phyloP scores from a whole-genome alignment of 345 rosid species.

The Adansonia digitata region DNA sequence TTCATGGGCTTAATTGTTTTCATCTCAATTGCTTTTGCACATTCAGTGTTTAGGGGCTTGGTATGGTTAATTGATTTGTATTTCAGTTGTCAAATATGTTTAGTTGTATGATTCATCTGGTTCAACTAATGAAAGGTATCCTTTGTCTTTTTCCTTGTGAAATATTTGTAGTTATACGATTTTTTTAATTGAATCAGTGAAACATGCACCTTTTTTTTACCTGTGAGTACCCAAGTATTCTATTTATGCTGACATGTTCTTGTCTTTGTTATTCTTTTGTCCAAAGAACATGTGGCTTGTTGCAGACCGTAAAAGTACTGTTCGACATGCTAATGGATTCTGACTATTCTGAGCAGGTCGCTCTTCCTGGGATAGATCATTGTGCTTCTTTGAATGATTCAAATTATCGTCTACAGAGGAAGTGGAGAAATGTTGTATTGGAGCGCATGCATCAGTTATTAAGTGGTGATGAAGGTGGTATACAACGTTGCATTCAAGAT shows the following conservation, averaged over 20 bases:
- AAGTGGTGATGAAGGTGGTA: conserved; percentile 39
- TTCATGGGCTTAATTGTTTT: neutral
- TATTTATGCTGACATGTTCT: neutral
- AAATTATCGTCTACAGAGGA: conserved; percentile 21
- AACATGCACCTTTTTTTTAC: neutral
- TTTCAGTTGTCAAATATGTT: neutral
- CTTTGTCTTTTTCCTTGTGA: neutral
- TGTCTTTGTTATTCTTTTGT: neutral
- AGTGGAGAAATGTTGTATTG: conserved; percentile 40
- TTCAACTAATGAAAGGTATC: neutral
- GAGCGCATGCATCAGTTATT: conserved; percentile 41
- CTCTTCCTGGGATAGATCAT: conserved; percentile 8
- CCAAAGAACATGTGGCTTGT: conserved; percentile 19
- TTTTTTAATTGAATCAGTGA: neutral
- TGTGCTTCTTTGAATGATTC: conserved; percentile 21
- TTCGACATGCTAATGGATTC: conserved; percentile 13
- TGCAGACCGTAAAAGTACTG: conserved; percentile 21
- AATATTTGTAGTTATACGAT: neutral
- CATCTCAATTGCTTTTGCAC: neutral
- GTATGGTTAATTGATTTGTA: neutral
- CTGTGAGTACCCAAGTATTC: neutral
- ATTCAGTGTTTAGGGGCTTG: neutral
- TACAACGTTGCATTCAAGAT: conserved; percentile 43
- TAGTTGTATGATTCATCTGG: neutral
- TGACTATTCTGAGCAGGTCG: conserved; percentile 14